Evolutionary conservation across 768 basidiomycete species (phyloP).

Genomic region (Rhizopogon sp.): DNA sequence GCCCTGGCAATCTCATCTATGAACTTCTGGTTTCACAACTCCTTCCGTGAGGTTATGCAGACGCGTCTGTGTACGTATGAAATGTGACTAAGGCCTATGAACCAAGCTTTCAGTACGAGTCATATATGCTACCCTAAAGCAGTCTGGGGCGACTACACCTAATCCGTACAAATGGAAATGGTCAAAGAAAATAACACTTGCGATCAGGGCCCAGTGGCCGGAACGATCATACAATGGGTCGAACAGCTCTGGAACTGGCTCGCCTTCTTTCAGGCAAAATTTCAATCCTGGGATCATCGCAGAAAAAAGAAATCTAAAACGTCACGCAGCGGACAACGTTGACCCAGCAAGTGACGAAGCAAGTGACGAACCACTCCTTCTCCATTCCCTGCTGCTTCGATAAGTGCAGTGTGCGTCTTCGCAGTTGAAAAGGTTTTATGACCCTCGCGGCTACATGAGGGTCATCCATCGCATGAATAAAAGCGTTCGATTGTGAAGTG

Average conservation of each 20-base stretch:
- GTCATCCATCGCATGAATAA: constrained; percentile 72
- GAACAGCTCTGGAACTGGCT: constrained; percentile 66
- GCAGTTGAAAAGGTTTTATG: constrained; percentile 57
- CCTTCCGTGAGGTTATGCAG: constrained; percentile 81
- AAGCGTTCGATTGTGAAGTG: constrained; percentile 69
- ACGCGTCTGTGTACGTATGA: constrained; percentile 45
- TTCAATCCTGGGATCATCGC: constrained; percentile 51
- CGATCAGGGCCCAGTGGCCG: constrained; percentile 84
- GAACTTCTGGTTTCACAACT: constrained; percentile 77
- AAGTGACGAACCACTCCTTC: constrained; percentile 83
- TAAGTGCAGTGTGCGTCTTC: constrained; percentile 58
- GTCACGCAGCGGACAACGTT: constrained; percentile 10
- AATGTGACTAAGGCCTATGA: not conserved
- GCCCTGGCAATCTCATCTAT: constrained; percentile 61
- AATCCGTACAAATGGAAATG: constrained; percentile 86
- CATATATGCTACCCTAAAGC: constrained; percentile 93
- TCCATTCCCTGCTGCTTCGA: constrained; percentile 58
- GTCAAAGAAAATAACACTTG: constrained; percentile 80
- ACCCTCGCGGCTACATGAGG: constrained; percentile 28
- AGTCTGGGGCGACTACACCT: constrained; percentile 93
- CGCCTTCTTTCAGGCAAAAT: constrained; percentile 56
- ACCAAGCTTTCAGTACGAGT: constrained; percentile 37
- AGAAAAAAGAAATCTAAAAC: not conserved
- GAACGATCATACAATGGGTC: constrained; percentile 73
- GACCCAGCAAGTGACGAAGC: constrained; percentile 86